These are phyloP conservation scores for Sphagnum contortum DNA, from an alignment of 225 moss, liverwort and hornwort species.

Conservation along the genomic window DNA sequence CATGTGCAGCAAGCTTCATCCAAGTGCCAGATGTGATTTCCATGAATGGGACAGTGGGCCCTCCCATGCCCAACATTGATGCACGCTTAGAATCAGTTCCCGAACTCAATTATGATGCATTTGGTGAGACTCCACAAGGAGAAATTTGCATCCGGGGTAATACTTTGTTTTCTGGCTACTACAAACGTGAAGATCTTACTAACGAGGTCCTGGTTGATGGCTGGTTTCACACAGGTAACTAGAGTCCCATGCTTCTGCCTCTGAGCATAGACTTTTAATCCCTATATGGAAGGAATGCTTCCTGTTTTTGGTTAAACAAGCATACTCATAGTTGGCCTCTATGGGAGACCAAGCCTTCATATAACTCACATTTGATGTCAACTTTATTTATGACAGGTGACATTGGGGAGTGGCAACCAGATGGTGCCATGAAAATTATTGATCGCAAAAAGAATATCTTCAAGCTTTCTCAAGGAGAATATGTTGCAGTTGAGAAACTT, in stretches of 20 bases:
- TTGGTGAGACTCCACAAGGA: slow-evolving; percentile 38
- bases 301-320: no score
- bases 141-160: slow-evolving; percentile 63
- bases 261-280: no score
- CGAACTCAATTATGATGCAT: slow-evolving; percentile 70
- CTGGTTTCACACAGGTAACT: slow-evolving; percentile 74
- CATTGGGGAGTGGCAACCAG: slow-evolving; percentile 78
- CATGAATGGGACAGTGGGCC: slow-evolving; percentile 69
- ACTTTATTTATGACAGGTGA: slow-evolving; percentile 36
- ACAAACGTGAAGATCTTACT: slow-evolving; percentile 57
- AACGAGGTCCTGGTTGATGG: slow-evolving; percentile 57
- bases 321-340: no score
- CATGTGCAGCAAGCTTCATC: slow-evolving; percentile 72
- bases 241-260: no score
- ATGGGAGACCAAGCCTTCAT: no score
- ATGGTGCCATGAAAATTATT: slow-evolving; percentile 81
- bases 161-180: slow-evolving; percentile 50
- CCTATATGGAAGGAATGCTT: no score
- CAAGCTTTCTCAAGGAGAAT: slow-evolving; percentile 88
- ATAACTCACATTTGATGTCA: no score
- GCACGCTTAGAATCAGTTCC: slow-evolving; percentile 66
- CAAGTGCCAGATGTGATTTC: slow-evolving; percentile 62
- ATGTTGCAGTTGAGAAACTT: slow-evolving; percentile 70
- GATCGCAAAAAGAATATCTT: slow-evolving; percentile 88
- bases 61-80: slow-evolving; percentile 53